These are phyloP conservation scores for Excoecaria agallocha DNA, from an alignment of 345 rosid genomes.

Conservation along the genomic window DNA sequence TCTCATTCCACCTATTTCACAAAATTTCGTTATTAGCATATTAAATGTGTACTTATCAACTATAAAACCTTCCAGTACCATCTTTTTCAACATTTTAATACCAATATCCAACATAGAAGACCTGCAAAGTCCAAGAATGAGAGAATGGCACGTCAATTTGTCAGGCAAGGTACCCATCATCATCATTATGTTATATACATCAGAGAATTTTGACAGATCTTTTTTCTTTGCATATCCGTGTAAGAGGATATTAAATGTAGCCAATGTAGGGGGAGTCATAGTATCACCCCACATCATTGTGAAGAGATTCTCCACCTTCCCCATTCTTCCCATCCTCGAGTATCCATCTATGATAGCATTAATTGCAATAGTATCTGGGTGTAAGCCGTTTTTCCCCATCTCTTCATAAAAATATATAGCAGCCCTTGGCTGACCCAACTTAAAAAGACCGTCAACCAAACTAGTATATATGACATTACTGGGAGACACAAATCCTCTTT, in stretches of 20 bases:
- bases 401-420: conserved; percentile 45
- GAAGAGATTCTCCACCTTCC: conserved; percentile 37
- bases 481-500: conserved; percentile 39
- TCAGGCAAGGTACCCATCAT: conserved; percentile 51
- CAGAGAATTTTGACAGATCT: conserved; percentile 44
- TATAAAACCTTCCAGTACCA: conserved; percentile 46
- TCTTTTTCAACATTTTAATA: conserved; percentile 55
- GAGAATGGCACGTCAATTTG: conserved; percentile 60
- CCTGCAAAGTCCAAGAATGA: conserved; percentile 64
- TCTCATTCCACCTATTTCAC: conserved; percentile 43
- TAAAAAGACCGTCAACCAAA: conserved; percentile 68
- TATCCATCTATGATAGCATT: conserved; percentile 57
- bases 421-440: conserved; percentile 60
- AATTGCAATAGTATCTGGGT: conserved; percentile 51
- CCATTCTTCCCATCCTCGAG: conserved; percentile 64
- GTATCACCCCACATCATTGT: conserved; percentile 37
- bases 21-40: conserved; percentile 54
- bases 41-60: conserved; percentile 54
- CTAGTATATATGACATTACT: conserved; percentile 51
- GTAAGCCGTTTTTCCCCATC: conserved; percentile 44
- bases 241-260: conserved; percentile 70
- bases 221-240: conserved; percentile 69
- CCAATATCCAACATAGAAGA: conserved; percentile 59
- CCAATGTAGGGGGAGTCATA: conserved; percentile 46
- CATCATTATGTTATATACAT: conserved; percentile 46